Percentiles rank a stretch among this genome's conserved stretches.
phyloP scores from a whole-genome alignment of 2,329 filamentous ascomycete species.

The Aspergillus ibericus region DNA sequence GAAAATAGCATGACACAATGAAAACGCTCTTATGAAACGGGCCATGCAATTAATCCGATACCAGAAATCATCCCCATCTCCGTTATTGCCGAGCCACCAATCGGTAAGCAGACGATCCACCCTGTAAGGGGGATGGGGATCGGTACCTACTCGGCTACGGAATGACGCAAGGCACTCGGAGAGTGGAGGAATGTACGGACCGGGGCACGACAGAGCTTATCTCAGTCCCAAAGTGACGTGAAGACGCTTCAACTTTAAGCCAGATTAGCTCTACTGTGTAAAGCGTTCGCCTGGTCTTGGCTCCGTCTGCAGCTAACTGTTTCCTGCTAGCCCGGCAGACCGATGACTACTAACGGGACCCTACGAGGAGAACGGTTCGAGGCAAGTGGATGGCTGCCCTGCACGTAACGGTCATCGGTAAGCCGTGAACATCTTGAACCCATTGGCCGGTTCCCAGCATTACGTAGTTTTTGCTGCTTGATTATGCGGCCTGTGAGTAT shows the following conservation, averaged over 20 bases:
- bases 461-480: background rate
- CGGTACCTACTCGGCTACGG: conserved; percentile 7
- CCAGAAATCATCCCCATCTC: background rate
- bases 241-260: conserved; percentile 9
- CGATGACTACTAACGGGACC: background rate
- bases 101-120: conserved; percentile 6
- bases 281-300: conserved; percentile 2
- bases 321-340: background rate
- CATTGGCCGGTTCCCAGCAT: background rate
- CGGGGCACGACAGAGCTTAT: conserved; percentile 5
- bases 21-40: background rate
- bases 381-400: background rate
- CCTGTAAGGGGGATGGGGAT: conserved; percentile 2
- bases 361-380: background rate
- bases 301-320: conserved; percentile 5
- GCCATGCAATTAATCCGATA: background rate
- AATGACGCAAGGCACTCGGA: conserved; percentile 10
- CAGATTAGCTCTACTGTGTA: conserved; percentile 10
- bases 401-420: background rate
- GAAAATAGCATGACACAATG: background rate
- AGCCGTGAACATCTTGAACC: background rate
- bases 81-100: conserved; percentile 1
- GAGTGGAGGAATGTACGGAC: background rate
- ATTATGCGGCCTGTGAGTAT: background rate
- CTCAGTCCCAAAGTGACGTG: conserved; percentile 4